Conservation (phyloP, 208 protist species). For the Trichomonas vaginalis region DNA sequence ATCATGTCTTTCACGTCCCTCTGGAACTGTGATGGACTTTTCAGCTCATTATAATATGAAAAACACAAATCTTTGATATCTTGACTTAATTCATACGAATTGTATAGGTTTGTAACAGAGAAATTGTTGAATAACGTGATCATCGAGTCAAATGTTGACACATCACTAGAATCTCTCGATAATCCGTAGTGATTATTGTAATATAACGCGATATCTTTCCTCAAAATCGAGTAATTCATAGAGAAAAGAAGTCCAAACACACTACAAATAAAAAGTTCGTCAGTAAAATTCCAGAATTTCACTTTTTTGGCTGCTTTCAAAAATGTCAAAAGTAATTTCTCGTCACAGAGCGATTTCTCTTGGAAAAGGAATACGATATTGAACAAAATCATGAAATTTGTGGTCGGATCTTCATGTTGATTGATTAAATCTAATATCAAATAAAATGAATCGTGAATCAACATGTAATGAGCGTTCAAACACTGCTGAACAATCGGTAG, state of each 20-base stretch:
- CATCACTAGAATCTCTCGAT: not conserved
- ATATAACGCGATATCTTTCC: not conserved
- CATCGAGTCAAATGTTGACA: not conserved
- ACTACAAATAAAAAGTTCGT: not conserved
- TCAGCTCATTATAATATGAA: not conserved
- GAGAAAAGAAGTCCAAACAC: not conserved
- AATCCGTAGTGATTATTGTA: not conserved
- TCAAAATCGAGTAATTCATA: not conserved
- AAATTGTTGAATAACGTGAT: not conserved
- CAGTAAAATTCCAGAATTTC: not conserved
- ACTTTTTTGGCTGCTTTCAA: not conserved
- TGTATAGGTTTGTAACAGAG: not conserved
- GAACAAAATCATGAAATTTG: not conserved
- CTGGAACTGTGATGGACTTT: not conserved
- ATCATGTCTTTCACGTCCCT: not conserved
- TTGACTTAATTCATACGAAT: not conserved
- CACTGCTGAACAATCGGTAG: not conserved
- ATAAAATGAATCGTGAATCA: not conserved
- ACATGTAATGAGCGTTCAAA: not conserved
- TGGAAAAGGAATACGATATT: not conserved
- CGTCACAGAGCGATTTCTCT: not conserved
- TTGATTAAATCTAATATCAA: not conserved
- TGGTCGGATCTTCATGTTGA: not conserved
- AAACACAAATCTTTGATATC: not conserved
- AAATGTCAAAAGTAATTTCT: not conserved